These are phyloP conservation scores for Sugiyamaella japonica DNA, from an alignment of 1,139 yeast species.

Conservation along the genomic window DNA sequence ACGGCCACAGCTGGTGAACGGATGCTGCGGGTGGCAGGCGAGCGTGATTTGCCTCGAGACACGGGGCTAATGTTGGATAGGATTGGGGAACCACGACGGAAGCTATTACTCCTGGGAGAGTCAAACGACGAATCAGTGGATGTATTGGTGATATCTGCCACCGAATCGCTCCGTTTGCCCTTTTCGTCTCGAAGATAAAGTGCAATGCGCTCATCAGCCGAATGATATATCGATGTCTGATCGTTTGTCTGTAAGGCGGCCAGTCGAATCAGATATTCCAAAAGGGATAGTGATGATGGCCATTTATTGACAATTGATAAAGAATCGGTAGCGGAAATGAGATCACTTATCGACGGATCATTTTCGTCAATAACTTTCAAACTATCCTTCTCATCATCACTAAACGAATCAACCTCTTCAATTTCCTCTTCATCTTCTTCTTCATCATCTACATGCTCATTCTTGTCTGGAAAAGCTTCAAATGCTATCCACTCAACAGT, in stretches of 20 bases:
- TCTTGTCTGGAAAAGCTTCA: conserved; percentile 46
- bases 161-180: conserved; percentile 16
- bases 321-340: not conserved
- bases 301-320: not conserved
- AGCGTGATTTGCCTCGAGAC: not conserved
- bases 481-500: conserved; percentile 55
- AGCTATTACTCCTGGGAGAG: not conserved
- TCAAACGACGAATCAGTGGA: not conserved
- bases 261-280: conserved; percentile 66
- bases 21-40: not conserved
- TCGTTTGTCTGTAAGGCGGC: conserved; percentile 65
- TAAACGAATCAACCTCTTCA: conserved; percentile 24
- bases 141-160: not conserved
- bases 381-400: conserved; percentile 33
- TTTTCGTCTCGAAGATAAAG: conserved; percentile 62
- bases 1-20: not conserved
- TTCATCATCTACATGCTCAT: conserved; percentile 29
- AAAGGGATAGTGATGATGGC: conserved; percentile 50
- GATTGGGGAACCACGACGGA: conserved; percentile 9
- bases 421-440: conserved; percentile 41
- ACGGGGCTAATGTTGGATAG: not conserved
- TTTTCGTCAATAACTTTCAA: not conserved
- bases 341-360: not conserved
- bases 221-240: conserved; percentile 52
- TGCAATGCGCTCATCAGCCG: conserved; percentile 67